Percentiles rank a stretch among this genome's conserved stretches.
phyloP scores from a whole-genome alignment of 345 rosid genomes.

The Barbarea vulgaris region DNA sequence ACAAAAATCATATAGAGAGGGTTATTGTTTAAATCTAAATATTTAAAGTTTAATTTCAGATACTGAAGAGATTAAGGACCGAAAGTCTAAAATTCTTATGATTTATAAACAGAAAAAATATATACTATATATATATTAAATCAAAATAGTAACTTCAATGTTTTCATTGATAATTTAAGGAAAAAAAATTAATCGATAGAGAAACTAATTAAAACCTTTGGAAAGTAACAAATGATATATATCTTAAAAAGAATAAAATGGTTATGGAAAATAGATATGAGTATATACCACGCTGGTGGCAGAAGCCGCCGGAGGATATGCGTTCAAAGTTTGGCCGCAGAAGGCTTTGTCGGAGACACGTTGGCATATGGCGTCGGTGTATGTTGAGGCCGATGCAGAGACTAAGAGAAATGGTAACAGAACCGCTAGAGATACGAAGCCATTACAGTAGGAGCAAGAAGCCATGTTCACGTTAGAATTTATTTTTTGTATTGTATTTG shows the following conservation, averaged over 20 bases:
- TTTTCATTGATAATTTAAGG: neutral
- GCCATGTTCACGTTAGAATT: neutral
- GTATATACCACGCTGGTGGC: constrained; percentile 23
- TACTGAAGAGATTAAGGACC: no score
- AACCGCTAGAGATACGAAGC: neutral
- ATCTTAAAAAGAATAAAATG: neutral
- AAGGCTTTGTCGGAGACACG: neutral
- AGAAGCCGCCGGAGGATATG: constrained; percentile 8
- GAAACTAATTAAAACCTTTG: neutral
- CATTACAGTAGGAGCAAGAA: neutral
- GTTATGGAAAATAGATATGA: neutral
- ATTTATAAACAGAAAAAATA: no score
- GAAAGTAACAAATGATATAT: neutral
- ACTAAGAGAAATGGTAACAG: neutral
- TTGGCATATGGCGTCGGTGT: constrained; percentile 14
- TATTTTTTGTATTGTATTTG: neutral
- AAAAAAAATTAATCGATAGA: neutral
- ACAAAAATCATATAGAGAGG: no score
- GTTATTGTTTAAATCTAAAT: no score
- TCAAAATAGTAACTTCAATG: neutral
- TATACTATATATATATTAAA: neutral
- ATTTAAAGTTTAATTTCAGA: no score
- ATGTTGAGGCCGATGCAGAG: neutral
- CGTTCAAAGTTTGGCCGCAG: constrained; percentile 19
- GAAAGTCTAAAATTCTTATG: no score